Conservation (phyloP, 169 alveolate species). For the Cryptosporidium parvum region DNA sequence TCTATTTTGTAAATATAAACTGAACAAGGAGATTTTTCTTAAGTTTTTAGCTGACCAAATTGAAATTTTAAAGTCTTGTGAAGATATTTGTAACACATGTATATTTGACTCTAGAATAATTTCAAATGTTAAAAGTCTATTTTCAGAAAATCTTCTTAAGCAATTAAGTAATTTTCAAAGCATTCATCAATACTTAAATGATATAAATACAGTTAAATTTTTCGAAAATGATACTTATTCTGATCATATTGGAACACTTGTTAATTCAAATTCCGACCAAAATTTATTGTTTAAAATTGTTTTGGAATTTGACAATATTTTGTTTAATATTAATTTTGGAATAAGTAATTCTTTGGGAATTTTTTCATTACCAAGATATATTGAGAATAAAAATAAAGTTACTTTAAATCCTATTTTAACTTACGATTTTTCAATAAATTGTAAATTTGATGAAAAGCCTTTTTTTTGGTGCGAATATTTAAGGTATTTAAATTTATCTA, state of each 20-base stretch:
- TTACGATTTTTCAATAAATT: not conserved
- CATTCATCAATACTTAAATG: not conserved
- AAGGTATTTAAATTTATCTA: constrained; percentile 1
- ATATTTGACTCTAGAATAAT: constrained; percentile 4
- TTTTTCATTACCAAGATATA: constrained; percentile 36
- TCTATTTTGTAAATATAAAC: constrained; percentile 25
- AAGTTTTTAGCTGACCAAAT: constrained; percentile 2
- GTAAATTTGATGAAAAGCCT: constrained; percentile 8
- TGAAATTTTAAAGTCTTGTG: constrained; percentile 17
- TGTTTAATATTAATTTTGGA: constrained; percentile 21
- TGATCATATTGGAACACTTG: constrained; percentile 29
- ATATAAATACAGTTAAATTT: not conserved
- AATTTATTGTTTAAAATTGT: not conserved
- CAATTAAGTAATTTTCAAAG: not conserved
- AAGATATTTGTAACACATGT: constrained; percentile 28
- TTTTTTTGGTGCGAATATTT: constrained; percentile 50
- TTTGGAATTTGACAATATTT: constrained; percentile 3
- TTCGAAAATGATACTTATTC: not conserved
- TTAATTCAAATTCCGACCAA: constrained; percentile 1
- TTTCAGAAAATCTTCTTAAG: not conserved
- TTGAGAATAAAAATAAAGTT: not conserved
- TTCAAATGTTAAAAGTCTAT: not conserved
- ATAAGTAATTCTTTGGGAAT: constrained; percentile 5
- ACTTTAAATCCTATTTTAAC: not conserved
- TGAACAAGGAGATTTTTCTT: not conserved